phyloP scores from a whole-genome alignment of 2,329 filamentous ascomycete genomes.

The Trichoderma asperellum region DNA sequence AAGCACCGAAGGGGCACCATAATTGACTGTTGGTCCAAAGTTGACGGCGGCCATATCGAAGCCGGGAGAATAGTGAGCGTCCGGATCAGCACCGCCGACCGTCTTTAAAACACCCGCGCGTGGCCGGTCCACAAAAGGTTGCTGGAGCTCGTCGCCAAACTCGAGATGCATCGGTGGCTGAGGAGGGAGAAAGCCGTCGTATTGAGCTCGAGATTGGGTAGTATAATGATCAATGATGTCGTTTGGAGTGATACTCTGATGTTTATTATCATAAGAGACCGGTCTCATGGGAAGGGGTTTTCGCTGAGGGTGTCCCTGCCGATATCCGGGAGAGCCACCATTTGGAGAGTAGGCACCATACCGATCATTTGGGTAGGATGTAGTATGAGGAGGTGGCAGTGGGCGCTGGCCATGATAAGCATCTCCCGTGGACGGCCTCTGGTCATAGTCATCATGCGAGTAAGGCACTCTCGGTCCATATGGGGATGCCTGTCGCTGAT shows the following conservation, averaged over 20 bases:
- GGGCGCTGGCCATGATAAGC: conserved; percentile 36
- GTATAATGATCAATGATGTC: conserved; percentile 48
- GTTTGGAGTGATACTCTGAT: conserved; percentile 41
- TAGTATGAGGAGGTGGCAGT: conserved; percentile 13
- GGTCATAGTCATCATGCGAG: conserved; percentile 40
- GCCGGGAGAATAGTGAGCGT: conserved; percentile 34
- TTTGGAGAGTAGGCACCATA: background rate
- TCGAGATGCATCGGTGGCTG: conserved; percentile 35
- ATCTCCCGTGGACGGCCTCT: conserved; percentile 41
- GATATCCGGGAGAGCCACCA: conserved; percentile 27
- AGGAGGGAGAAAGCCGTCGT: conserved; percentile 31
- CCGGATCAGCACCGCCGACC: conserved; percentile 60
- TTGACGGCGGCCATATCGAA: conserved; percentile 74
- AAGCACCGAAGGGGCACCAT: conserved; percentile 48
- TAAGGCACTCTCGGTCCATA: conserved; percentile 44
- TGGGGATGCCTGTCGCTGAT: conserved; percentile 43
- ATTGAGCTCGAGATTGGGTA: conserved; percentile 35
- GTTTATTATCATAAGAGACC: conserved; percentile 26
- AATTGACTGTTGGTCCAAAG: conserved; percentile 82
- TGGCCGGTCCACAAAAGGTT: conserved; percentile 63
- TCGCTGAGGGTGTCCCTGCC: conserved; percentile 33
- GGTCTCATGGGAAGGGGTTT: conserved; percentile 39
- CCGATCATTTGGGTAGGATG: conserved; percentile 11
- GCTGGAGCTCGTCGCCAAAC: conserved; percentile 57
- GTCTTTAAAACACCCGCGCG: conserved; percentile 81